These are phyloP conservation scores for Emericellopsis cladophorae DNA, from an alignment of 2,329 filamentous ascomycete species.

Conservation along the genomic window DNA sequence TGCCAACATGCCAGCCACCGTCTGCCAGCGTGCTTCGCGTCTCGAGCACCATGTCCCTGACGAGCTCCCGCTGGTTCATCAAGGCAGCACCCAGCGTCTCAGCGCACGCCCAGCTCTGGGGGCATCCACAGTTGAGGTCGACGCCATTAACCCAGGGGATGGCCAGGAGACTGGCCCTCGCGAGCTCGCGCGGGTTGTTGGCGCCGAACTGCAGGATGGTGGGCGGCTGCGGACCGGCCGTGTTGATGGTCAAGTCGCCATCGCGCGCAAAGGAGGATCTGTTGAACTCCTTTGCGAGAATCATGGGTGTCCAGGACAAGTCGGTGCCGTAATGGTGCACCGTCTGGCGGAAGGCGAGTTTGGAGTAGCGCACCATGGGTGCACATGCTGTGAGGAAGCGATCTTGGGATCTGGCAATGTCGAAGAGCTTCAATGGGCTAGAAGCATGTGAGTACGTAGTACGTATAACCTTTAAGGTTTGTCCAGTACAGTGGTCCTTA, in stretches of 20 bases:
- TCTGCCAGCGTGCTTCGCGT: conserved; percentile 36
- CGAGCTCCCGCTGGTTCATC: conserved; percentile 51
- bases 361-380: conserved; percentile 58
- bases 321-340: conserved; percentile 53
- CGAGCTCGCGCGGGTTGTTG: conserved; percentile 47
- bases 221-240: conserved; percentile 35
- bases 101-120: conserved; percentile 60
- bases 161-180: conserved; percentile 48
- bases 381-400: conserved; percentile 46
- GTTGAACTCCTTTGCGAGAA: conserved; percentile 57
- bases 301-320: conserved; percentile 61
- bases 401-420: conserved; percentile 35
- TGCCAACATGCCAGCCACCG: conserved; percentile 40
- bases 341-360: conserved; percentile 58
- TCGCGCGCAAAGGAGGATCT: conserved; percentile 45
- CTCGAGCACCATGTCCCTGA: conserved; percentile 51
- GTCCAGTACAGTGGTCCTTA: neutral
- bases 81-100: conserved; percentile 56
- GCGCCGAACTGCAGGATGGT: conserved; percentile 58
- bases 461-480: too few relatives aligned
- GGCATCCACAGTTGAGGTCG: conserved; percentile 62
- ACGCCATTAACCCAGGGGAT: conserved; percentile 51
- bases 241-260: conserved; percentile 52
- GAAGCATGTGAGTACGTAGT: neutral
- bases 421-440: conserved; percentile 48